Evolutionary conservation across 1,139 yeast species (phyloP).

Genomic region (Kurtzmaniella quercitrusa): DNA sequence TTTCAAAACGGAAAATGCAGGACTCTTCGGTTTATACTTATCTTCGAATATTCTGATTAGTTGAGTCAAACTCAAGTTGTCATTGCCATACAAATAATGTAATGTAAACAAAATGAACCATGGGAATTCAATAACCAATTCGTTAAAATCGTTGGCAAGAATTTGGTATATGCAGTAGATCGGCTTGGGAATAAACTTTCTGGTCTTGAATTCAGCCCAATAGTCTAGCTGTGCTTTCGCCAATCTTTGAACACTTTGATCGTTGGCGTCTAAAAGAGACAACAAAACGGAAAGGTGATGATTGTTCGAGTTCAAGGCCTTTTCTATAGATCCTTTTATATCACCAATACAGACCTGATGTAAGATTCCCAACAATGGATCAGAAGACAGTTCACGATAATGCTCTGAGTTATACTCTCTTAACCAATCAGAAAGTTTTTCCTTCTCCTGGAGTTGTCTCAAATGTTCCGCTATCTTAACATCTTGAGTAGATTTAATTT

Average conservation of each 20-base stretch:
- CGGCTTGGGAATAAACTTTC: constrained; percentile 46
- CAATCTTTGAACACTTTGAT: constrained; percentile 46
- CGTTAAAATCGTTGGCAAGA: constrained; percentile 52
- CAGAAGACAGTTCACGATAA: constrained; percentile 15
- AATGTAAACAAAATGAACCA: constrained; percentile 68
- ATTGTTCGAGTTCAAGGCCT: constrained; percentile 57
- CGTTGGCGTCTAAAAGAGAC: constrained; percentile 70
- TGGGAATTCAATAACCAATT: constrained; percentile 45
- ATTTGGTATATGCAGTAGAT: constrained; percentile 60
- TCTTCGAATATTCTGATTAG: constrained; percentile 21
- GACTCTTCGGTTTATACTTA: constrained; percentile 4
- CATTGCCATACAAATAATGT: constrained; percentile 56
- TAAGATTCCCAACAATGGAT: constrained; percentile 49
- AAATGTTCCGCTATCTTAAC: constrained; percentile 20
- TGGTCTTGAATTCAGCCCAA: constrained; percentile 52
- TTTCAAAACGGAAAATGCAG: constrained; percentile 21
- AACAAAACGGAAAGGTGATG: constrained; percentile 67
- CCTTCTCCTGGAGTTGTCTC: constrained; percentile 29
- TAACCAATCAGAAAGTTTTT: constrained; percentile 41
- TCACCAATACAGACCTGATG: constrained; percentile 53
- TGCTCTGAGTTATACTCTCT: constrained; percentile 18
- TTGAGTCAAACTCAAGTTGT: constrained; percentile 41
- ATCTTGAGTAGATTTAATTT: constrained; percentile 20
- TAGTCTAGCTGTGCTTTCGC: constrained; percentile 60
- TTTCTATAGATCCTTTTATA: constrained; percentile 55